These are phyloP conservation scores for Botryotinia narcissicola DNA, from an alignment of 2,329 filamentous ascomycete genomes.

Conservation along the genomic window DNA sequence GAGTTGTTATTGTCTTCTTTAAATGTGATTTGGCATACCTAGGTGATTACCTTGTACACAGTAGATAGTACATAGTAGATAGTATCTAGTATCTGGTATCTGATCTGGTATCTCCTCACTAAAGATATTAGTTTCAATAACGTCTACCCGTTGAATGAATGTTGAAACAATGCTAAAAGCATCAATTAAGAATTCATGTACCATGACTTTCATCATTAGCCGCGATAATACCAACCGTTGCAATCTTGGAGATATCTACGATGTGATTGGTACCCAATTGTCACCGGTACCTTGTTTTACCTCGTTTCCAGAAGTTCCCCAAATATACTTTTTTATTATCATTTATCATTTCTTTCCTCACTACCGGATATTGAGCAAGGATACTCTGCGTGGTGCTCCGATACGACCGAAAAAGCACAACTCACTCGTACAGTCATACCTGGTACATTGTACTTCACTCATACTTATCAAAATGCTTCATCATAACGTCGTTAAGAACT, in stretches of 20 bases:
- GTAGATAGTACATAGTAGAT: too few relatives aligned
- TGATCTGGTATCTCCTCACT: too few relatives aligned
- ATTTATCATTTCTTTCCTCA: background rate
- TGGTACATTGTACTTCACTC: background rate
- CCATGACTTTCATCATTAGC: background rate
- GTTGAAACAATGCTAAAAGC: background rate
- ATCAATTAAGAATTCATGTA: background rate
- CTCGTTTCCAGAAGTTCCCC: slow-evolving; percentile 3
- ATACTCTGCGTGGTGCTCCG: background rate
- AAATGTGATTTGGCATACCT: background rate
- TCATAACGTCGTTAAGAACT: background rate
- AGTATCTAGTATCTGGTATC: too few relatives aligned
- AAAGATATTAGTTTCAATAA: too few relatives aligned
- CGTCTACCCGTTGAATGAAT: too few relatives aligned
- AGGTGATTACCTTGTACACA: background rate
- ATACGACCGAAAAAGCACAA: background rate
- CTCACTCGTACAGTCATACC: background rate
- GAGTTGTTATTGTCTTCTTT: background rate
- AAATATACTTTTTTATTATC: background rate
- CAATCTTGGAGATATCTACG: background rate
- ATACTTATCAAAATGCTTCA: background rate
- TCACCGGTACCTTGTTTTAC: background rate
- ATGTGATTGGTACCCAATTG: slow-evolving; percentile 10
- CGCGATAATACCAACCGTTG: slow-evolving; percentile 3
- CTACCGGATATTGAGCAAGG: slow-evolving; percentile 3